Evolutionary conservation across 169 alveolate genomes (phyloP), one percentile per base, ranked within the genome.

Genomic region (Cryptosporidium viatorum): DNA sequence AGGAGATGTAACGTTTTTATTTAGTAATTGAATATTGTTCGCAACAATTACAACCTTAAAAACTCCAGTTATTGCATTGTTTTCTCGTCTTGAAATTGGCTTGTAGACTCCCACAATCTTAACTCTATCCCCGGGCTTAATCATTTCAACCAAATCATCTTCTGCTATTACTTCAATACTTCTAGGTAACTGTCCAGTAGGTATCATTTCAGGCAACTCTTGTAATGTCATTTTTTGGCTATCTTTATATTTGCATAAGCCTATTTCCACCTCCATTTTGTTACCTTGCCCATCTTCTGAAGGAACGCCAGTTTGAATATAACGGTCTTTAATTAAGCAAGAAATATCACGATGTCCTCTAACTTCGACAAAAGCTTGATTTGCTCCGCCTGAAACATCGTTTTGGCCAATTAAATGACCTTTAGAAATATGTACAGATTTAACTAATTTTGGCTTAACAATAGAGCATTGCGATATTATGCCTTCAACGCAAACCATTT

Each of bases 161-260:
- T 95, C 97, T n/a, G 93, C 96, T 18, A 97, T 93, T 31, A 97
- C 98, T 84, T 97, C 97, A 55, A 98, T 96, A 71, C 98, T 95
- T 68, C 99, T 94, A 7, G 99, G 99, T 93, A 98, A 95, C 92
- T 97, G 99, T 1, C 99, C 99, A 26, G 98, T 94, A 10, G 99
- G 99, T 1, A 99, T 95, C 91, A 97, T 96, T 93, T 98, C 99
- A 0, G 99, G 99, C 71, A 97, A 92, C 92, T 98, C 99, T 93
- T 98, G 98, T 0, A 98, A 91, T 45, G 95, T 93, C 69, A 98
- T 91, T 29, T 94, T 93, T 93, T 98, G 98, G 93, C 92, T 93
- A 89, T 97, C 98, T 89, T 96, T 96, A 92, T 95, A 97, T 86
- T 93, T 93, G 92, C 99, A 94, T 52, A 95, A 94, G 52, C 99